Evolutionary conservation across 768 basidiomycete genomes (phyloP), one percentile per base, ranked within the genome.

Genomic region (Lactifluus volemus): DNA sequence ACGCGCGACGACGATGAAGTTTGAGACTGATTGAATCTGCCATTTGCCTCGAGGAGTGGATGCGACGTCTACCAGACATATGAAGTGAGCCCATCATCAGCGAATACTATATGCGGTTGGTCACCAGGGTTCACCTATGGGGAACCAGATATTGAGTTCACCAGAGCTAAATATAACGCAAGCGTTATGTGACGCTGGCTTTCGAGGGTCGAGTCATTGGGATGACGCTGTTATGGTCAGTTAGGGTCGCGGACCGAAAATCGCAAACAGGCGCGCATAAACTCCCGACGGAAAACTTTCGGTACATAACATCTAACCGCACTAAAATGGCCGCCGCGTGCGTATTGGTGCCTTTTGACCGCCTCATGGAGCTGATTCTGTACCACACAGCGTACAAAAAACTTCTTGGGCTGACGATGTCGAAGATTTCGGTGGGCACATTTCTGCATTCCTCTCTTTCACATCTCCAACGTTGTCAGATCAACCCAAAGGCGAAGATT

Each of bases 401-500:
- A 70, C 69, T 45, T 73, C 71, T n/a, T 76, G 75, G 75, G 76
- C 75, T 38, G 76, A 76, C 61, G 74, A 76, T 55, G 70, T 74
- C 53, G 74, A 75, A 58, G 73, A 73, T 60, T 65, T 71, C 53
- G 77, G 65, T 66, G 49, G 36, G 63, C 36, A 29, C n/a, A 42
- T n/a, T 36, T 42, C 55, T 9, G 2, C 38, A 2, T n/a, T 29
- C 34, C 19, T 48, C 21, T 34, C 45, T 36, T 36, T 34, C 36
- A 17, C 36, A 15, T 34, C 19, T 41, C 44, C 25, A 64, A 19
- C 32, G 5, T 48, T 65, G 36, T 25, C 32, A 78, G 78, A 83
- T 68, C 77, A 74, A 59, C 80, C 75, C 67, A 84, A 79, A 78
- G 75, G 75, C 65, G 81, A 88, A 67, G 88, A 92, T 68, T 87